Conservation (phyloP, 2,329 filamentous ascomycete species). For the Beauveria sp. region DNA sequence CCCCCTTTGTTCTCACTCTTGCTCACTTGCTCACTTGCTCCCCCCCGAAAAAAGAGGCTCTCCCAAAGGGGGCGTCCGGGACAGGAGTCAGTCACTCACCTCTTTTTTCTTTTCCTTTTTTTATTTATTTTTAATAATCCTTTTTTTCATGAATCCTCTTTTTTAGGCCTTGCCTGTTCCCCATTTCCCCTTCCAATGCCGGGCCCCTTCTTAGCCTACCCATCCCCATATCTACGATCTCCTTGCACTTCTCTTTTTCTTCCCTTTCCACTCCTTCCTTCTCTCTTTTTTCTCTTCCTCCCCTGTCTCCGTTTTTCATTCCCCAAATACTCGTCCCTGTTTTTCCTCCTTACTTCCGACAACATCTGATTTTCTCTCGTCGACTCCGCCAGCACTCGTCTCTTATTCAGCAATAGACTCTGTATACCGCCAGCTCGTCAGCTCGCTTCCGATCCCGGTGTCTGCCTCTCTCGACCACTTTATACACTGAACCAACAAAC, state of each 20-base stretch:
- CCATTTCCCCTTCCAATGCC: slow-evolving; percentile 10
- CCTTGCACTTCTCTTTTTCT: slow-evolving; percentile 16
- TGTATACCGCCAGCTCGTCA: background rate
- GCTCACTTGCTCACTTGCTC: background rate
- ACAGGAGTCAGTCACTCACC: slow-evolving; percentile 9
- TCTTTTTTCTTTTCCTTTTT: background rate
- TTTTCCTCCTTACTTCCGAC: background rate
- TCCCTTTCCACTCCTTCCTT: slow-evolving; percentile 15
- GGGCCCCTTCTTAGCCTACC: slow-evolving; percentile 11
- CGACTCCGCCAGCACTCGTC: background rate
- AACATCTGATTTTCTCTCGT: background rate
- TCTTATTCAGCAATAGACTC: background rate
- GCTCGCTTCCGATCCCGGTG: slow-evolving; percentile 5
- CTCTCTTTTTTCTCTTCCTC: slow-evolving; percentile 14
- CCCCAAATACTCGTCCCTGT: slow-evolving; percentile 3
- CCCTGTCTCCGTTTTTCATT: background rate
- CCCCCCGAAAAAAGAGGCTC: background rate
- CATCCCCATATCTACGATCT: slow-evolving; percentile 14
- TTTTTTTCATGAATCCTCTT: background rate
- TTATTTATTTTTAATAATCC: background rate
- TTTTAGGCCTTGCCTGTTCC: slow-evolving; percentile 1
- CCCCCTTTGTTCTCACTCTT: background rate
- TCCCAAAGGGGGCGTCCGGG: slow-evolving; percentile 3
- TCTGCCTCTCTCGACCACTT: slow-evolving; percentile 13
- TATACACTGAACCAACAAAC: background rate